A percentile compares a stretch with the other conserved stretches of the same genome.
Conservation (phyloP, 2,329 filamentous ascomycete genomes). For the Penicillium sp. region DNA sequence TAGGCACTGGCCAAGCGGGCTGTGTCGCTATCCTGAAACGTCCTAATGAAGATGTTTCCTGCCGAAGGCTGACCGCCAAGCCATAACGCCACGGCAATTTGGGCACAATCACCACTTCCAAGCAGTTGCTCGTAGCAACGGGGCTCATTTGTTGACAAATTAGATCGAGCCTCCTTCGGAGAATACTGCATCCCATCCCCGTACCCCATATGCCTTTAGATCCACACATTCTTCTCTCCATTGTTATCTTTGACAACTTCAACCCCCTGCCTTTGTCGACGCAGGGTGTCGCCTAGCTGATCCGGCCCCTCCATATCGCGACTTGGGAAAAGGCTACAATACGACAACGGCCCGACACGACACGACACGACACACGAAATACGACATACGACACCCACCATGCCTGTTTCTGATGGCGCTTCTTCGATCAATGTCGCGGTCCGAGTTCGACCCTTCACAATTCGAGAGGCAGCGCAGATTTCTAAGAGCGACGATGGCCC, state of each 20-base stretch:
- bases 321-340: constrained; percentile 20
- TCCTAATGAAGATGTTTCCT: not conserved
- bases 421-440: constrained; percentile 59
- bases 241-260: constrained; percentile 22
- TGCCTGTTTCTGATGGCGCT: constrained; percentile 50
- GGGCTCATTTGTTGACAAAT: constrained; percentile 32
- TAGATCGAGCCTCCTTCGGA: constrained; percentile 28
- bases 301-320: constrained; percentile 24
- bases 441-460: constrained; percentile 71
- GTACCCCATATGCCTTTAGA: constrained; percentile 30
- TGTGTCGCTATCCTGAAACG: constrained; percentile 12
- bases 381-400: constrained; percentile 29
- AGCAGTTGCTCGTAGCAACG: constrained; percentile 41
- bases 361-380: constrained; percentile 6
- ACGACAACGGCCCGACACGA: constrained; percentile 5
- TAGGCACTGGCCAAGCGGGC: not conserved
- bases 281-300: constrained; percentile 22
- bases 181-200: constrained; percentile 28
- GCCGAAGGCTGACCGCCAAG: not conserved
- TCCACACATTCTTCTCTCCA: constrained; percentile 35
- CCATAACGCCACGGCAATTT: constrained; percentile 13
- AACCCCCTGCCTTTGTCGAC: constrained; percentile 25
- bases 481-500: constrained; percentile 76
- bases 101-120: constrained; percentile 22
- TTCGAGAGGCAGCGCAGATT: constrained; percentile 93